phyloP scores from a whole-genome alignment of 495 filamentous ascomycete species.

The Aspergillus wentii region DNA sequence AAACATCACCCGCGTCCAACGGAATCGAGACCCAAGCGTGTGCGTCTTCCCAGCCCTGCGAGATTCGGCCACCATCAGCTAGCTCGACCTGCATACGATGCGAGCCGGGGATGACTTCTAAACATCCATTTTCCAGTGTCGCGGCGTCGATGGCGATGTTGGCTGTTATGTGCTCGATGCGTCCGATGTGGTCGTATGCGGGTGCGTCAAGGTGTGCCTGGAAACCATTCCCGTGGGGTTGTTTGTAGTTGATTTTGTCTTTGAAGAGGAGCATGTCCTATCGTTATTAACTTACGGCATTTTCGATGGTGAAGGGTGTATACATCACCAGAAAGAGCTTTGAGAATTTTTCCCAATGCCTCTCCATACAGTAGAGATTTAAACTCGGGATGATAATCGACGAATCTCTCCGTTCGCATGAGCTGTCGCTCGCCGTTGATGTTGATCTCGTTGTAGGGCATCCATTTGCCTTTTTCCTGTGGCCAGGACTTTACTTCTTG shows the following conservation, averaged over 20 bases:
- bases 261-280: slow-evolving; percentile 43
- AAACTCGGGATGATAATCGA: slow-evolving; percentile 34
- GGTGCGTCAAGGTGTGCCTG: slow-evolving; percentile 38
- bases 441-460: slow-evolving; percentile 44
- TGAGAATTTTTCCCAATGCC: slow-evolving; percentile 26
- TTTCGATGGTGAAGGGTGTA: background rate
- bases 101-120: slow-evolving; percentile 37
- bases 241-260: slow-evolving; percentile 41
- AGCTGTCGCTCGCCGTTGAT: slow-evolving; percentile 33
- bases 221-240: slow-evolving; percentile 33
- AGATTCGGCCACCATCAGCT: slow-evolving; percentile 25
- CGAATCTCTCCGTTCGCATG: slow-evolving; percentile 39
- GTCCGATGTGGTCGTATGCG: slow-evolving; percentile 39
- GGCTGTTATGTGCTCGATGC: slow-evolving; percentile 38
- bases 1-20: slow-evolving; percentile 30
- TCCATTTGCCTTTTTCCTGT: slow-evolving; percentile 33
- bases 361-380: slow-evolving; percentile 28
- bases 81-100: slow-evolving; percentile 35
- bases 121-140: slow-evolving; percentile 33
- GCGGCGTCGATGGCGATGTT: slow-evolving; percentile 37
- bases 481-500: slow-evolving; percentile 35
- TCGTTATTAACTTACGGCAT: no score
- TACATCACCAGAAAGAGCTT: slow-evolving; percentile 27
- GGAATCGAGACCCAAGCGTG: slow-evolving; percentile 35
- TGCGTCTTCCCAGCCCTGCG: slow-evolving; percentile 24